Percentiles rank a stretch among this genome's conserved stretches.
phyloP scores from a whole-genome alignment of 352 stramenopile species.

The Globisporangium alternatum region DNA sequence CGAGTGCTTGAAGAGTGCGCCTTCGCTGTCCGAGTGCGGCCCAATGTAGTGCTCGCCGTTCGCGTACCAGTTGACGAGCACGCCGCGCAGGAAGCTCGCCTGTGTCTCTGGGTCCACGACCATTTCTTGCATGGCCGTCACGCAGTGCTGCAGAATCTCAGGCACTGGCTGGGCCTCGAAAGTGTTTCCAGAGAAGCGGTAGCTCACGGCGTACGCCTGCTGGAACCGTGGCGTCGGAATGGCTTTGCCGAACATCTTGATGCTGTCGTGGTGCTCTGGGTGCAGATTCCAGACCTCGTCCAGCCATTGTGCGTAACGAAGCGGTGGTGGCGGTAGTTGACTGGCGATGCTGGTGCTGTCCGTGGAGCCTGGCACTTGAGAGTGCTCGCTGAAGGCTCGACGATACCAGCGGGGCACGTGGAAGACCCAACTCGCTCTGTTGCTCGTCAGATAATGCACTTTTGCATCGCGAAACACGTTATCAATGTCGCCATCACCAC shows the following conservation, averaged over 20 bases:
- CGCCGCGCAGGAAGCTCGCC: constrained; percentile 34
- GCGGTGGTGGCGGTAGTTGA: neutral
- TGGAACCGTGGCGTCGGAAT: constrained; percentile 65
- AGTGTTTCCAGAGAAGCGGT: constrained; percentile 59
- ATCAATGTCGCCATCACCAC: neutral
- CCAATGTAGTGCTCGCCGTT: constrained; percentile 82
- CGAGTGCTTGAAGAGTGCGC: constrained; percentile 34
- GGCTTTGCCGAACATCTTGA: constrained; percentile 67
- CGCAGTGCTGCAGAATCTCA: constrained; percentile 28
- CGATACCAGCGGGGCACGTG: constrained; percentile 56
- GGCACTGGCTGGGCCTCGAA: constrained; percentile 50
- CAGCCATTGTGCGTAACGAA: constrained; percentile 22
- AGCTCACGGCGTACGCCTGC: constrained; percentile 51
- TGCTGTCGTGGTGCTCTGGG: constrained; percentile 48
- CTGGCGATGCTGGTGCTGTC: no score
- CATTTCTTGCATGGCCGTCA: constrained; percentile 44
- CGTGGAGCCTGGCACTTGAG: neutral
- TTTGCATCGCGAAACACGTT: neutral
- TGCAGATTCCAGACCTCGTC: constrained; percentile 57
- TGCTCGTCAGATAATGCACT: constrained; percentile 22
- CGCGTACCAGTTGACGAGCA: constrained; percentile 84
- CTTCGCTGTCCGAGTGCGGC: constrained; percentile 71
- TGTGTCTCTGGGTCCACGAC: constrained; percentile 29
- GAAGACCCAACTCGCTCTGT: constrained; percentile 56
- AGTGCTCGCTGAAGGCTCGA: constrained; percentile 13